These are phyloP conservation scores for Phalaenopsis hybrid DNA, from an alignment of 116 monocot genomes.

Conservation along the genomic window DNA sequence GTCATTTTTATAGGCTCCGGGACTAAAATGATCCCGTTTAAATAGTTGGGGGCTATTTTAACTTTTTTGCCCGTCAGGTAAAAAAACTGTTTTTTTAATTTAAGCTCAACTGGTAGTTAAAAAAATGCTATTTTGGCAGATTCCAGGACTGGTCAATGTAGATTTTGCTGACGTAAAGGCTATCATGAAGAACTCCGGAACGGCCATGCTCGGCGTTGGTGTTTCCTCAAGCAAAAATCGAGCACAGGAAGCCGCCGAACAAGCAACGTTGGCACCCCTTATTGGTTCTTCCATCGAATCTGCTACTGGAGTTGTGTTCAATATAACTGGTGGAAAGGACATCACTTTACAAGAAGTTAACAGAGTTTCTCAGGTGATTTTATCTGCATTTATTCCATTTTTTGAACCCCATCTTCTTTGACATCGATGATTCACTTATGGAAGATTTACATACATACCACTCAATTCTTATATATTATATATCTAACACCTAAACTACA, in stretches of 20 bases:
- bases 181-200: conserved; percentile 85
- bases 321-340: conserved; percentile 82
- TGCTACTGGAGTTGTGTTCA: conserved; percentile 80
- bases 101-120: not conserved
- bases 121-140: conserved; percentile 30
- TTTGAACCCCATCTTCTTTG: too few species aligned
- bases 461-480: too few species aligned
- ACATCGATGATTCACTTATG: too few species aligned
- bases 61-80: not conserved
- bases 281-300: conserved; percentile 73
- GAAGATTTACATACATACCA: too few species aligned
- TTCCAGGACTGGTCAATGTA: conserved; percentile 85
- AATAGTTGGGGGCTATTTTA: too few species aligned
- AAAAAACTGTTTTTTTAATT: not conserved
- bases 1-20: too few species aligned
- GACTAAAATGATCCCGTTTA: too few species aligned
- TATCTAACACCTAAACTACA: too few species aligned
- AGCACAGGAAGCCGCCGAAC: conserved; percentile 81
- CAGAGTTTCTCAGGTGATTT: conserved; percentile 63
- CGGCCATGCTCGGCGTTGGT: conserved; percentile 88
- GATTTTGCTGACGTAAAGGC: conserved; percentile 94
- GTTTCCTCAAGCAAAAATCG: conserved; percentile 78
- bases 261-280: conserved; percentile 74
- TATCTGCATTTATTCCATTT: not conserved
- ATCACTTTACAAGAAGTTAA: conserved; percentile 89